Evolutionary conservation across 176 grass and related monocot genomes (phyloP).

Genomic region (Tillandsia leiboldiana): DNA sequence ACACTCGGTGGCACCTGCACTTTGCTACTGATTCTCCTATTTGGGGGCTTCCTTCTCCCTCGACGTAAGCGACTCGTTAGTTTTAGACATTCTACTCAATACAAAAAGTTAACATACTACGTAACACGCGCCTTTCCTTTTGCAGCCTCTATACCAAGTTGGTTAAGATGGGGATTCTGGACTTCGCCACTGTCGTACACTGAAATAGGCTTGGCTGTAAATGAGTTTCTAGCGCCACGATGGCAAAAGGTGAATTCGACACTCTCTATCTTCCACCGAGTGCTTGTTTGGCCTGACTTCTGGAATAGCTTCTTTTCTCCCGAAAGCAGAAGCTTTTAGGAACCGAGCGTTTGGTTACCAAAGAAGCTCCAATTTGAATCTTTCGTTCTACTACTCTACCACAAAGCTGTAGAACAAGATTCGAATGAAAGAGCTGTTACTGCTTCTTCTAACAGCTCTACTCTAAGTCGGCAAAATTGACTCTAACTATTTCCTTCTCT

Average conservation of each 20-base stretch:
- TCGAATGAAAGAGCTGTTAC: no score
- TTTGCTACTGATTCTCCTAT: constrained; percentile 31
- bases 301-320: no score
- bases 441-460: no score
- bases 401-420: no score
- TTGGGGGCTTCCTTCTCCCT: constrained; percentile 74
- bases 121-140: background rate
- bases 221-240: constrained; percentile 79
- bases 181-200: constrained; percentile 64
- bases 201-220: constrained; percentile 67
- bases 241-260: constrained; percentile 54
- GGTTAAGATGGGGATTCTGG: constrained; percentile 95
- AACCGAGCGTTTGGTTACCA: no score
- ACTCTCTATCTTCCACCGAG: background rate
- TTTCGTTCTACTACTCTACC: no score
- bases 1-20: constrained; percentile 20
- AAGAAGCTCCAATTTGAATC: no score
- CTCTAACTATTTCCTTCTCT: background rate
- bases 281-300: no score
- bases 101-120: background rate
- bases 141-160: constrained; percentile 57
- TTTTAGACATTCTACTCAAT: background rate
- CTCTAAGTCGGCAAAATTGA: no score
- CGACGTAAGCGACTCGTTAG: constrained; percentile 28
- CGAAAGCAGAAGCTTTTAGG: no score